Percentiles rank a stretch among this genome's conserved stretches.
These are phyloP conservation scores for Podospora sp. DNA, from an alignment of 495 filamentous ascomycete species.

Conservation along the genomic window DNA sequence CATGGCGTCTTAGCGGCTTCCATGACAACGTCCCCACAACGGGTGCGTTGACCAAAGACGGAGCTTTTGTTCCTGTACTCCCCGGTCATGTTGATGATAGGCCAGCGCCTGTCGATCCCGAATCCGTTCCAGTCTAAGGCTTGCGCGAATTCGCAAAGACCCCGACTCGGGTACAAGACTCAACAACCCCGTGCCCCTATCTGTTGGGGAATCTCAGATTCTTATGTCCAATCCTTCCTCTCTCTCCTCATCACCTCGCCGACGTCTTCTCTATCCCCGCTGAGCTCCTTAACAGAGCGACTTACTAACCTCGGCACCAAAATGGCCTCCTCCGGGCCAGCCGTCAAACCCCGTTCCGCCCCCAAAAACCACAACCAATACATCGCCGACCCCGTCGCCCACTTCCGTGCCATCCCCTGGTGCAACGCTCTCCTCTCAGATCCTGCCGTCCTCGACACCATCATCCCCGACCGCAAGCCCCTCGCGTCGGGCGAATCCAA, in stretches of 20 bases:
- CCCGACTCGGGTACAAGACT: not conserved
- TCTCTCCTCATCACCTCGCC: not conserved
- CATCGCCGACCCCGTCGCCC: conserved; percentile 27
- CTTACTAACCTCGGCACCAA: not conserved
- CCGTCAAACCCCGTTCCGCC: conserved; percentile 16
- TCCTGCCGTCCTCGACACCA: conserved; percentile 20
- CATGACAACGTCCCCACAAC: not conserved
- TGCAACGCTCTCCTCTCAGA: conserved; percentile 23
- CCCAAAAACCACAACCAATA: conserved; percentile 28
- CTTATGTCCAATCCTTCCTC: not conserved
- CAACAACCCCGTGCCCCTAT: not conserved
- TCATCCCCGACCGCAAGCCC: conserved; percentile 26
- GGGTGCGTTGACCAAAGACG: not conserved
- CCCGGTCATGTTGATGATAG: not conserved
- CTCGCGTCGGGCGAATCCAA: conserved; percentile 27
- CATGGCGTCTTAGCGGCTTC: not conserved
- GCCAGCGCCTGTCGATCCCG: not conserved
- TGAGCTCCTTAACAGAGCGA: no score
- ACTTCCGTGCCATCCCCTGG: conserved; percentile 32
- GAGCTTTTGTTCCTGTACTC: not conserved
- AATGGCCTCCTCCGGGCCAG: conserved; percentile 6
- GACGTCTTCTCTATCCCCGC: not conserved
- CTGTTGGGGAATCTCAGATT: not conserved
- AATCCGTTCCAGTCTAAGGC: not conserved
- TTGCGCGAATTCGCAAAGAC: not conserved